Evolutionary conservation across 2,329 filamentous ascomycete species (phyloP), one percentile per base, ranked within the genome.

Genomic region (Tothia fuscella): DNA sequence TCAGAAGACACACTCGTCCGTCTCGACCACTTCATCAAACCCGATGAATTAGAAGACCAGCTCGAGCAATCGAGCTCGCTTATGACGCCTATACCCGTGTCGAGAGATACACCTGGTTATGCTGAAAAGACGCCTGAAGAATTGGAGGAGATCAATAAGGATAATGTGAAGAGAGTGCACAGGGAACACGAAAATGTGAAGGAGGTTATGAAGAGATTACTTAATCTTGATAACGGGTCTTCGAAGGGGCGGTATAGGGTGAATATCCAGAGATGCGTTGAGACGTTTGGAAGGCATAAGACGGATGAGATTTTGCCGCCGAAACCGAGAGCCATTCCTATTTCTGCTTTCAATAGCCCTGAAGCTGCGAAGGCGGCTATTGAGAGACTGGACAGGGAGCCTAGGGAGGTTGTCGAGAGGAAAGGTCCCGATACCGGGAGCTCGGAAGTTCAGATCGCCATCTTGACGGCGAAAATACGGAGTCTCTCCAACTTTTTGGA

Each of bases 381-480:
- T 4, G 4, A 17, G 14, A 9, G n/a, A 14, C 9, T 24, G 16
- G 30, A 46, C 17, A 45, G 28, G 31, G 25, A 16, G 17, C 28
- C 22, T 6, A 13, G 17, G 25, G 16, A 13, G 6, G 29, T n/a
- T 3, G 24, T 33, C n/a, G 14, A 26, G 12, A 80, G 93, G 24
- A 77, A 79, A n/a, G 91, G 91, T 0, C 82, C 82, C 4, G 91
- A 98, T 58, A 98, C 89, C 1, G 91, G 91, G 26, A 93, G 85
- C 53, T 85, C 85, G 5, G 91, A 98, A 64, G 93, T 98, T n/a
- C 91, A 98, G 68, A 86, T 93, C 50, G 88, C 87, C 34, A 93
- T 98, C 52, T 63, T 98, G 58, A 98, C 91, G 3, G 76, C 86
- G 44, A 96, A 95, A 72, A 98, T 98, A 57, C 72, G 85, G 48